These are phyloP conservation scores for Boechera retrofracta DNA, from an alignment of 345 rosid genomes.

Conservation along the genomic window DNA sequence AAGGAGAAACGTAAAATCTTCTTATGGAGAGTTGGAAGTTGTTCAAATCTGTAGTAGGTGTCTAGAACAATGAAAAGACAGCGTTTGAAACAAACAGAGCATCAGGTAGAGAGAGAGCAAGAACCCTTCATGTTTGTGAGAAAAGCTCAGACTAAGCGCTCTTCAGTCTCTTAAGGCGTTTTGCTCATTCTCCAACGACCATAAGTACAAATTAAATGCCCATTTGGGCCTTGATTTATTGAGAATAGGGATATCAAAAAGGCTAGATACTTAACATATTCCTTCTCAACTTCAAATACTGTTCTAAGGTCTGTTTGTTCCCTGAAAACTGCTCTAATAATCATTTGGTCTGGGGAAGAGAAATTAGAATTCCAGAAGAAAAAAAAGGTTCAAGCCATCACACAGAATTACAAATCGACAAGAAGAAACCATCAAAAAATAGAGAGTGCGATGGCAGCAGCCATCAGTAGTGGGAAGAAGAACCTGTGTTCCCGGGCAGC, in stretches of 20 bases:
- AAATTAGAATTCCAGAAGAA: constrained; percentile 20
- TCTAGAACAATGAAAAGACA: not conserved
- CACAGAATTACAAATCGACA: constrained; percentile 38
- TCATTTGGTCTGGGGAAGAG: constrained; percentile 13
- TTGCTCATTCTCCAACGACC: not conserved
- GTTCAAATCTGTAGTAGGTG: not conserved
- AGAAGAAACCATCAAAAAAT: constrained; percentile 38
- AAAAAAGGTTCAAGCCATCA: constrained; percentile 19
- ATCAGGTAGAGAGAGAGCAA: too few species aligned
- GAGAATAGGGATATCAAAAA: not conserved
- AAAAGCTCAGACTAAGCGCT: too few species aligned
- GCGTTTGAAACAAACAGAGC: too few species aligned
- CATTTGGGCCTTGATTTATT: too few species aligned
- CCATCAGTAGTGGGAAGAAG: constrained; percentile 31
- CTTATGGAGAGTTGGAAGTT: not conserved
- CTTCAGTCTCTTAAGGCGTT: not conserved
- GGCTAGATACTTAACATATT: constrained; percentile 1
- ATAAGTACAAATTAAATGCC: too few species aligned
- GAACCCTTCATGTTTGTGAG: too few species aligned
- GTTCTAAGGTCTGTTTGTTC: constrained; percentile 3
- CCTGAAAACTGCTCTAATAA: constrained; percentile 25
- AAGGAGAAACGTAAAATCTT: not conserved
- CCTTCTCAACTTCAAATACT: not conserved
- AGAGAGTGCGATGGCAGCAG: constrained; percentile 17
- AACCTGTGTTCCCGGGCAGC: constrained; percentile 31